A percentile compares a stretch with the other conserved stretches of the same genome.
phyloP scores from a whole-genome alignment of 495 filamentous ascomycete species.

The Elasticomyces elasticus region DNA sequence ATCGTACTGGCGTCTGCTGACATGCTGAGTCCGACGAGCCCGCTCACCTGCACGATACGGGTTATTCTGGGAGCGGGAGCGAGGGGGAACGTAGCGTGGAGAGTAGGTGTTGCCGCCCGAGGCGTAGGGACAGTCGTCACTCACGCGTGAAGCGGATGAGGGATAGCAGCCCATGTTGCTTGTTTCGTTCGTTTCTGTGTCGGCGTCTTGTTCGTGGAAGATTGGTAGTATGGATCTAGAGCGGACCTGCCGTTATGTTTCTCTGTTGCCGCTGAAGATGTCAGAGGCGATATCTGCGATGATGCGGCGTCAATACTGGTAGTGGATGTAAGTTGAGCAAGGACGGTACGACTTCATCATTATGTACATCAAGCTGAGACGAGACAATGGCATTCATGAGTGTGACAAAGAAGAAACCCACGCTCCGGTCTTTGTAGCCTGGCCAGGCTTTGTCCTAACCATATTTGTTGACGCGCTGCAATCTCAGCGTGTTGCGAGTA shows the following conservation, averaged over 20 bases:
- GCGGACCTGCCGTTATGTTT: background rate
- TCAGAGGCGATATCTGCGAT: no score
- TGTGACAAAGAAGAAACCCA: no score
- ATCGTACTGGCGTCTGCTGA: background rate
- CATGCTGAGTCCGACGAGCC: background rate
- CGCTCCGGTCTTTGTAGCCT: no score
- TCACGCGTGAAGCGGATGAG: background rate
- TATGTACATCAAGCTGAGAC: no score
- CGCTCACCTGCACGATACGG: background rate
- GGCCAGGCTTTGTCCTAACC: no score
- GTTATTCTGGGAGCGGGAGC: background rate
- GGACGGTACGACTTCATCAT: no score
- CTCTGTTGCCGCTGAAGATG: no score
- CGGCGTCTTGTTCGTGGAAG: background rate
- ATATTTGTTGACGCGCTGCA: no score
- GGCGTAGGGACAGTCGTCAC: background rate
- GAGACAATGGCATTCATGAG: no score
- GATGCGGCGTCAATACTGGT: no score
- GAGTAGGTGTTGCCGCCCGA: background rate
- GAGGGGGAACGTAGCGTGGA: background rate
- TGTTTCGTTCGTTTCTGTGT: background rate
- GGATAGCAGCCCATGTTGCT: background rate
- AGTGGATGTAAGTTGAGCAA: no score
- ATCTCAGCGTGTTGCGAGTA: no score
- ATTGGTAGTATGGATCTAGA: background rate